Percentiles rank a stretch among this genome's conserved stretches.
Conservation (phyloP, 1,139 yeast genomes). For the Citeromyces siamensis region DNA sequence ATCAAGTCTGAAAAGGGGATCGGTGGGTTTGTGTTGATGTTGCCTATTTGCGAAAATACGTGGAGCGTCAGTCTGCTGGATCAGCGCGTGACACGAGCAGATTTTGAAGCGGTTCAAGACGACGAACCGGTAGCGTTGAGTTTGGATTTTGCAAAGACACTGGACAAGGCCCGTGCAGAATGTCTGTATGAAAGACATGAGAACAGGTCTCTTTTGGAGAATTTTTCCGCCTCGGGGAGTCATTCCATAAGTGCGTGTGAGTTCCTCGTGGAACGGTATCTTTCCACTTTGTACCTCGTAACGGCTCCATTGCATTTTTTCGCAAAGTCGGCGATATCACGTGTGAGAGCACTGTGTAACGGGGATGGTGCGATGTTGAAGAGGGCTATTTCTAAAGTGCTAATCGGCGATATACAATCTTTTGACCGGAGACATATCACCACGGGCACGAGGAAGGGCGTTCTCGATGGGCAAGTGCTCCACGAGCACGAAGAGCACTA, state of each 20-base stretch:
- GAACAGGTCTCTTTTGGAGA: not conserved
- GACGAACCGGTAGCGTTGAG: not conserved
- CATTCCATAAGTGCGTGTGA: not conserved
- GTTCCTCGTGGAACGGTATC: slow-evolving; percentile 1
- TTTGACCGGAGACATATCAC: not conserved
- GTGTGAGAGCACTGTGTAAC: not conserved
- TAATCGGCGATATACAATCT: not conserved
- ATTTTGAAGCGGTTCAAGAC: not conserved
- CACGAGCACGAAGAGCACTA: slow-evolving; percentile 5
- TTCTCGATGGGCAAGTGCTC: slow-evolving; percentile 6
- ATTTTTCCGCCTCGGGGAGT: not conserved
- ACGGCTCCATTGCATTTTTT: slow-evolving; percentile 3
- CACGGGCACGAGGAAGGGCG: not conserved
- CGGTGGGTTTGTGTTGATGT: not conserved
- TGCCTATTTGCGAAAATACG: not conserved
- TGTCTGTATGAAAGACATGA: not conserved
- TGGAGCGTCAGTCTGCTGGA: not conserved
- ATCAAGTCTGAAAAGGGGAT: not conserved
- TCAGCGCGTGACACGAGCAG: not conserved
- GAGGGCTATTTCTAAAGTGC: not conserved
- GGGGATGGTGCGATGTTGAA: not conserved
- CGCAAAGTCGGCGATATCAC: slow-evolving; percentile 2
- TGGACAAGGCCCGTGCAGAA: not conserved
- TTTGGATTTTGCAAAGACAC: not conserved
- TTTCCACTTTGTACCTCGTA: slow-evolving; percentile 2